phyloP scores from a whole-genome alignment of 768 basidiomycete genomes.

The Leccinum obscurum region DNA sequence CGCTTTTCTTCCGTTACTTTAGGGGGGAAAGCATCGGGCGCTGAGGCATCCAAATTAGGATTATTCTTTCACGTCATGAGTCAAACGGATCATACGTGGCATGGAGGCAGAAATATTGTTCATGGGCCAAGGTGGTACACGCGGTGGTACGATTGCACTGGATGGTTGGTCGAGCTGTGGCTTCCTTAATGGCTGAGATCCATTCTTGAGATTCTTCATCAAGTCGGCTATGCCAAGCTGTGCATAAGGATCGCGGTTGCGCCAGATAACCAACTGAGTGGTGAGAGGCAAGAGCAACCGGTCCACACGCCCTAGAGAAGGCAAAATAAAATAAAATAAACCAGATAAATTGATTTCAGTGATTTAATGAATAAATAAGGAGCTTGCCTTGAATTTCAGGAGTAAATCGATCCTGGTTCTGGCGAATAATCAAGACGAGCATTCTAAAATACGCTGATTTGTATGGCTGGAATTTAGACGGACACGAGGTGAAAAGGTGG shows the following conservation, averaged over 20 bases:
- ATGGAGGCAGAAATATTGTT: slow-evolving; percentile 31
- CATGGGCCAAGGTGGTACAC: slow-evolving; percentile 27
- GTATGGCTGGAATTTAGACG: slow-evolving; percentile 37
- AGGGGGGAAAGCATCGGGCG: slow-evolving; percentile 38
- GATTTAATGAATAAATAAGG: not conserved
- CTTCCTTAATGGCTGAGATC: slow-evolving; percentile 16
- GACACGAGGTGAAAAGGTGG: slow-evolving; percentile 48
- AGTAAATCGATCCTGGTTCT: slow-evolving; percentile 31
- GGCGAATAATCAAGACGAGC: slow-evolving; percentile 40
- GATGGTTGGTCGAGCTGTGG: slow-evolving; percentile 20
- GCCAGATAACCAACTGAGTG: slow-evolving; percentile 31
- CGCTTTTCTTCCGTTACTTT: slow-evolving; percentile 19
- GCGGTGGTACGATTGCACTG: slow-evolving; percentile 12
- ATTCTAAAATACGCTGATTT: slow-evolving; percentile 53
- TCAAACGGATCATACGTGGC: slow-evolving; percentile 35
- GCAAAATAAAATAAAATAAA: slow-evolving; percentile 5
- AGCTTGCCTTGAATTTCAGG: slow-evolving; percentile 29
- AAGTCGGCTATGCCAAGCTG: slow-evolving; percentile 37
- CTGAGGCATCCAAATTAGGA: slow-evolving; percentile 28
- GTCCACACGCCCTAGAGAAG: slow-evolving; percentile 29
- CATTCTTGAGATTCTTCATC: slow-evolving; percentile 18
- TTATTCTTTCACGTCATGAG: not conserved
- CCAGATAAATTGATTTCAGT: not conserved
- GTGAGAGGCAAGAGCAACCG: slow-evolving; percentile 36
- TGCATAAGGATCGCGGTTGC: slow-evolving; percentile 31